Conservation (phyloP, 2,329 filamentous ascomycete species). For the Metarhizium brunneum region DNA sequence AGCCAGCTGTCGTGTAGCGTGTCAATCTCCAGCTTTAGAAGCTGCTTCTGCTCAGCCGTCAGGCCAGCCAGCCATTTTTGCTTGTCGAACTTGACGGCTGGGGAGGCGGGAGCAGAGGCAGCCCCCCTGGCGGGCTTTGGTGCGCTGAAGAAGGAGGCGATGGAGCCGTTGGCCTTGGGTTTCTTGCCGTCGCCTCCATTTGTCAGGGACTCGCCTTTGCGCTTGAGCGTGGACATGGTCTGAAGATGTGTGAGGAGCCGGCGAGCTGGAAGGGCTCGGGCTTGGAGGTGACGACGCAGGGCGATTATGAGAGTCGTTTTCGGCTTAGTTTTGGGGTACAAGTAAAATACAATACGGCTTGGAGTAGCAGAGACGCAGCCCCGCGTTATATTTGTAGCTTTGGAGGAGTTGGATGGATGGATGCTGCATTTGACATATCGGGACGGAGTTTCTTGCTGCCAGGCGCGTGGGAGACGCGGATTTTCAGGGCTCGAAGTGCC, state of each 20-base stretch:
- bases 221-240: conserved; percentile 52
- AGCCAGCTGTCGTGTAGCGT: conserved; percentile 91
- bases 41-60: conserved; percentile 68
- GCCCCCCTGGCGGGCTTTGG: conserved; percentile 42
- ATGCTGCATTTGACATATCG: neutral
- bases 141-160: conserved; percentile 76
- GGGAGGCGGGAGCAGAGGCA: conserved; percentile 21
- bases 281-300: conserved; percentile 5
- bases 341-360: neutral
- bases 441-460: neutral
- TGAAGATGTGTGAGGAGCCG: conserved; percentile 6
- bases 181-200: conserved; percentile 53
- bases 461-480: neutral
- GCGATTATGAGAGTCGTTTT: conserved; percentile 5
- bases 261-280: neutral
- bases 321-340: neutral
- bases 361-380: too few species aligned
- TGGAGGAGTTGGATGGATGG: neutral
- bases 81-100: conserved; percentile 66
- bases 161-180: conserved; percentile 63
- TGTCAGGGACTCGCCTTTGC: conserved; percentile 47
- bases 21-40: conserved; percentile 83
- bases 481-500: neutral
- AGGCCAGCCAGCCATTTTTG: conserved; percentile 77
- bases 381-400: neutral